These are phyloP conservation scores for Trichoderma gracile DNA, from an alignment of 2,329 filamentous ascomycete species.

Conservation along the genomic window DNA sequence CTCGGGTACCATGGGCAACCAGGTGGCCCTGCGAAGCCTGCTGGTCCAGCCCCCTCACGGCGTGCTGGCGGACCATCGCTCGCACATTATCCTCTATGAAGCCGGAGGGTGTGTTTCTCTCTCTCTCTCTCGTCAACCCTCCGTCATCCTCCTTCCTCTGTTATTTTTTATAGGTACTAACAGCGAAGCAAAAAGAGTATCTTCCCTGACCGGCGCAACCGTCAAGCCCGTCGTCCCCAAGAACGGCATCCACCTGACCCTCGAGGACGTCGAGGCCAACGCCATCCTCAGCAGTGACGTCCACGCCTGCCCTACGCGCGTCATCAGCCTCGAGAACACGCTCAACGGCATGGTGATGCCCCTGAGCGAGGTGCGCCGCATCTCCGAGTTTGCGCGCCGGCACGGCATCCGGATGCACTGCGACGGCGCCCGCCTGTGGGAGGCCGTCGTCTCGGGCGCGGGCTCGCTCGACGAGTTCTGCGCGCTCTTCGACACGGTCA, in stretches of 20 bases:
- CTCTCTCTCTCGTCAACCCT: too few relatives aligned
- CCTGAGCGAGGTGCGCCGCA: conserved; percentile 66
- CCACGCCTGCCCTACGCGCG: conserved; percentile 74
- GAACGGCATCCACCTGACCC: conserved; percentile 72
- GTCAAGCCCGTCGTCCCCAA: conserved; percentile 65
- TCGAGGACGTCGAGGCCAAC: conserved; percentile 71
- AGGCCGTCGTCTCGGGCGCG: conserved; percentile 71
- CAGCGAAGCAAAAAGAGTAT: conserved; percentile 55
- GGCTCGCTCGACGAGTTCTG: conserved; percentile 68
- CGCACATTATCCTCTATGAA: conserved; percentile 72
- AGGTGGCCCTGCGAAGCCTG: conserved; percentile 76
- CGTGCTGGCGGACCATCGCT: conserved; percentile 75
- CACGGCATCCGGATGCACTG: conserved; percentile 70
- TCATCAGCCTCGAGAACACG: conserved; percentile 86
- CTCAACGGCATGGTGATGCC: conserved; percentile 78
- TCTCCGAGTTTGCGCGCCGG: conserved; percentile 67
- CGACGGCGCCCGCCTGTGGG: conserved; percentile 81
- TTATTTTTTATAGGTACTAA: not conserved
- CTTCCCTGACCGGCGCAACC: conserved; percentile 69
- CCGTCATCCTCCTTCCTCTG: too few relatives aligned
- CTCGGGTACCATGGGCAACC: conserved; percentile 94
- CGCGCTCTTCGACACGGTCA: conserved; percentile 70
- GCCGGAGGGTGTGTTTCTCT: conserved; percentile 61
- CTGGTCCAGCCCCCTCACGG: conserved; percentile 77
- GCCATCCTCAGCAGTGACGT: conserved; percentile 68